A percentile compares a stretch with the other conserved stretches of the same genome.
Evolutionary conservation across 106 monocot genomes (phyloP).

Genomic region (Phalaenopsis aphrodite): DNA sequence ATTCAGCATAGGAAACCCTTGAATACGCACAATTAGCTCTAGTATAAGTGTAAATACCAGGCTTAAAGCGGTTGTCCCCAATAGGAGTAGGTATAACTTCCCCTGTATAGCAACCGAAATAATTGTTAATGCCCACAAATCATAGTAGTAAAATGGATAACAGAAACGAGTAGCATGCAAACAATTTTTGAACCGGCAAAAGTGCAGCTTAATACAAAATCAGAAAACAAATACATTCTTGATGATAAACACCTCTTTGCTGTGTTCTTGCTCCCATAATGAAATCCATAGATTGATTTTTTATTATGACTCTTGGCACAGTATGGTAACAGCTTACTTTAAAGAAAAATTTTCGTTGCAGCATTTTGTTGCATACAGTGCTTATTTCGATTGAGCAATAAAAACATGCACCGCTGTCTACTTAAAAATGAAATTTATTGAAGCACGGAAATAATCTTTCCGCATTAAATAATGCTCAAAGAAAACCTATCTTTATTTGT

Average conservation of each 20-base stretch:
- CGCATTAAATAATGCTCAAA: too few relatives aligned
- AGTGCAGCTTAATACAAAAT: neutral
- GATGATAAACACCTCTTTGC: neutral
- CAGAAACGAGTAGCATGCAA: neutral
- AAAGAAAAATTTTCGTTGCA: too few relatives aligned
- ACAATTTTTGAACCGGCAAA: neutral
- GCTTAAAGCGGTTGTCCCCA: conserved; percentile 53
- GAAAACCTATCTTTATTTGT: too few relatives aligned
- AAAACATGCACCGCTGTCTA: too few relatives aligned
- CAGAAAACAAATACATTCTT: neutral
- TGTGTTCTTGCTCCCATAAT: neutral
- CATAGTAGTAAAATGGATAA: neutral
- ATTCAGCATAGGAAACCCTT: neutral
- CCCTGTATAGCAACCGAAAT: conserved; percentile 24
- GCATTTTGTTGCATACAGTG: too few relatives aligned
- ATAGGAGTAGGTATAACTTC: conserved; percentile 41
- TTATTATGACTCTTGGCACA: neutral
- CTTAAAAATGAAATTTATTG: too few relatives aligned
- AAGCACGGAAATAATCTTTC: too few relatives aligned
- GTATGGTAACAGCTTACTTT: neutral
- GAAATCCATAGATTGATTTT: conserved; percentile 1
- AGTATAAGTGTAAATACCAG: conserved; percentile 31
- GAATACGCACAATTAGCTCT: neutral
- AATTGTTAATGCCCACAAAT: neutral
- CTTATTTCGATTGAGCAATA: too few relatives aligned